phyloP scores from a whole-genome alignment of 257 asterid species.

The Gardenia jasminoides region DNA sequence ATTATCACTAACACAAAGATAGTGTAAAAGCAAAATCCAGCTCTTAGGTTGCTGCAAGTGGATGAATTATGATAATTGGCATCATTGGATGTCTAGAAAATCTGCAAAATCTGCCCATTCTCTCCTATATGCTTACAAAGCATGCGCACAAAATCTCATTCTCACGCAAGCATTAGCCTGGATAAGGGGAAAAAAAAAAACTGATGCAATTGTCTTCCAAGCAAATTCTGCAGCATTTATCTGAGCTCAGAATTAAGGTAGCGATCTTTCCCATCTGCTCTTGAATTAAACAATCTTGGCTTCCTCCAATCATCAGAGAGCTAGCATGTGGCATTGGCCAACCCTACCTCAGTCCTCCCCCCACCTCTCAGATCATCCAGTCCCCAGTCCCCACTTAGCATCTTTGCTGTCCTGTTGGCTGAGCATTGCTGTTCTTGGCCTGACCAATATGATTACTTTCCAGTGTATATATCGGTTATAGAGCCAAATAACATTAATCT shows the following conservation, averaged over 20 bases:
- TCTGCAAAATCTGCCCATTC: slow-evolving; percentile 16
- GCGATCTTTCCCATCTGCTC: neutral
- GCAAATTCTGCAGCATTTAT: neutral
- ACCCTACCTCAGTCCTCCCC: neutral
- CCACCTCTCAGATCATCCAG: neutral
- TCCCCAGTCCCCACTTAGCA: neutral
- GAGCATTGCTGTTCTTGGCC: neutral
- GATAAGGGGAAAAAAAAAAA: neutral
- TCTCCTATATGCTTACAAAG: slow-evolving; percentile 32
- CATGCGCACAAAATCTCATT: slow-evolving; percentile 49
- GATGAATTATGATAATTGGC: slow-evolving; percentile 43
- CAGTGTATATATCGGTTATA: too few species aligned
- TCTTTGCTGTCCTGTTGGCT: neutral
- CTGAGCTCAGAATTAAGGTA: neutral
- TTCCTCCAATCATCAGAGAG: neutral
- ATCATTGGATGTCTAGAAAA: slow-evolving; percentile 45
- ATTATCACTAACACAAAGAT: slow-evolving; percentile 13
- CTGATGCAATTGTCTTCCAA: neutral
- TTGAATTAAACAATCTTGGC: neutral
- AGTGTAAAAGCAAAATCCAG: slow-evolving; percentile 25
- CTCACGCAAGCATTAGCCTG: slow-evolving; percentile 39
- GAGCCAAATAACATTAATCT: too few species aligned
- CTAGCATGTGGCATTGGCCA: neutral
- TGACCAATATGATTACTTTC: neutral
- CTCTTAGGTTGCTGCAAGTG: slow-evolving; percentile 53